phyloP scores from a whole-genome alignment of 768 basidiomycete species.

The Antrodiella citrinella region DNA sequence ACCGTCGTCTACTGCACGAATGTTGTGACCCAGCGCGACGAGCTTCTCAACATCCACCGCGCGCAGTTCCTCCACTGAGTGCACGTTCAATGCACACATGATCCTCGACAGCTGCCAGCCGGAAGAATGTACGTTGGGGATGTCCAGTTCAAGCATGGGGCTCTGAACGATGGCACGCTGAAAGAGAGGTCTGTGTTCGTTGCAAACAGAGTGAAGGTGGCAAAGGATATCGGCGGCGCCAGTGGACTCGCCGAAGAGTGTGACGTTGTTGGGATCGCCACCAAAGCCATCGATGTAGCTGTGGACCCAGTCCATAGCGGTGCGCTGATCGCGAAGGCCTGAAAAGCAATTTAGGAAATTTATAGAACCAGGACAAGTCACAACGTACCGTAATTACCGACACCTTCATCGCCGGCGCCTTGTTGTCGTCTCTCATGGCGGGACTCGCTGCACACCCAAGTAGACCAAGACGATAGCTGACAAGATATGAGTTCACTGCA shows the following conservation, averaged over 20 bases:
- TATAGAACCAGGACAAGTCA: too few species aligned
- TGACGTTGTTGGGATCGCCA: slow-evolving; percentile 34
- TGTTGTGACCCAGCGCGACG: slow-evolving; percentile 30
- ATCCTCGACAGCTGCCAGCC: slow-evolving; percentile 63
- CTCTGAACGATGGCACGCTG: slow-evolving; percentile 73
- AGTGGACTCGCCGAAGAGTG: slow-evolving; percentile 25
- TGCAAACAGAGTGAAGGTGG: slow-evolving; percentile 50
- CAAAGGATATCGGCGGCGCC: slow-evolving; percentile 28
- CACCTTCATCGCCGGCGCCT: slow-evolving; percentile 57
- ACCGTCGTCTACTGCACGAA: slow-evolving; percentile 62
- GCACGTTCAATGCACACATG: slow-evolving; percentile 46
- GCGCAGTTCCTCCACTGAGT: slow-evolving; percentile 56
- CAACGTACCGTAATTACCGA: slow-evolving; percentile 66
- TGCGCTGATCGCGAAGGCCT: slow-evolving; percentile 29
- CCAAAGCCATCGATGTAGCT: slow-evolving; percentile 44
- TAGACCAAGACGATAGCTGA: slow-evolving; percentile 68
- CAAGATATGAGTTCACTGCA: slow-evolving; percentile 7
- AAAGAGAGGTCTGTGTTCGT: slow-evolving; percentile 55
- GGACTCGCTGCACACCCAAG: slow-evolving; percentile 69
- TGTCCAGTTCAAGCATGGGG: slow-evolving; percentile 50
- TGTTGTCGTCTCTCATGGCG: slow-evolving; percentile 61
- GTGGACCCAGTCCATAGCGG: slow-evolving; percentile 45
- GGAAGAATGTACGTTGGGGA: slow-evolving; percentile 51
- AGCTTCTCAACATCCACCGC: slow-evolving; percentile 50
- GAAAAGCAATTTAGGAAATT: too few species aligned